Evolutionary conservation across 345 rosid genomes (phyloP), one percentile per base, ranked within the genome.

Genomic region (Noccaea bulbosa): DNA sequence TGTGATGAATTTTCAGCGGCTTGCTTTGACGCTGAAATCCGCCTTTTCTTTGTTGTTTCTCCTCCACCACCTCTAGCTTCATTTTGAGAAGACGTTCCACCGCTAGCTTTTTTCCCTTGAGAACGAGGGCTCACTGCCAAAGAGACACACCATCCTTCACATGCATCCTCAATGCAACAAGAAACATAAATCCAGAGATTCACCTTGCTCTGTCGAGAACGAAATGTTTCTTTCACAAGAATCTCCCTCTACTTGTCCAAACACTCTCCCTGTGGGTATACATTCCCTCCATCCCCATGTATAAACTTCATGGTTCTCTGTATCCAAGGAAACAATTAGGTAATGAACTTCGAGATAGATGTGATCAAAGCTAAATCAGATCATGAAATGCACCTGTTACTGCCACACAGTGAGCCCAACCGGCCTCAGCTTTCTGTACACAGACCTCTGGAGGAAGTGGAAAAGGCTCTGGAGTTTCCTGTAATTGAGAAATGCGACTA

Each of bases 231-330:
- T 86, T 77, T 87, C 93, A 59, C 53, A 47, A 15, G 59, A 79
- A 73, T 83, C 91, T 70, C 80, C 91, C 10, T 83, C 92, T 39
- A 34, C 17, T 27, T 74, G 71, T 65, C 96, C 92, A 5, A 87
- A 81, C 50, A 88, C 77, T 57, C 83, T 90, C 60, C 98, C 99
- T 7, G 99, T 81, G 33, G 99, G 98, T 70, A 95, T 81, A 74
- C 99, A 95, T 77, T 95, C 99, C 71, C 81, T 90, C 99, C 99
- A 95, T 51, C 99, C 99, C 99, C 99, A 95, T 30, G 99, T 92
- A 69, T 83, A 92, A 58, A 95, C 92, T 64, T 88, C 91, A 34
- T 85, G 97, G 14, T 27, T 72, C 44, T 82, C 99, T 95, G 79
- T 51, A 39, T 72, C 74, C 37, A 48, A 76, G 11, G 12, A 55